A percentile compares a stretch with the other conserved stretches of the same genome.
These are phyloP conservation scores for Saprolegnia diclina DNA, from an alignment of 352 stramenopile genomes.

Conservation along the genomic window DNA sequence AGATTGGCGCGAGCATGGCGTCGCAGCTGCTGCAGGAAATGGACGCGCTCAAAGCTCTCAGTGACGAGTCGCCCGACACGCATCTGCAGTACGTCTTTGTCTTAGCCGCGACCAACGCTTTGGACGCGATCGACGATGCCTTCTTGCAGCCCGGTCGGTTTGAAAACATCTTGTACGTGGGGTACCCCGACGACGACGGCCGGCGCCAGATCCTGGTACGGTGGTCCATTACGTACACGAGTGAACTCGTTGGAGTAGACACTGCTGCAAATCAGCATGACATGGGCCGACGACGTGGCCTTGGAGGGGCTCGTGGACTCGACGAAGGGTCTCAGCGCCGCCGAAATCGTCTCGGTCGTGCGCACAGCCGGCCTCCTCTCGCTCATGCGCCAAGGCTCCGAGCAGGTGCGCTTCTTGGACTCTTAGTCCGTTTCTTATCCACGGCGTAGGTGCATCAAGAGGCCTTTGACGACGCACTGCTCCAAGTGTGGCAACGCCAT, in stretches of 20 bases:
- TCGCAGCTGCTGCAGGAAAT: conserved; percentile 81
- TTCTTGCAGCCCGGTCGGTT: conserved; percentile 82
- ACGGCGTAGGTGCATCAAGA: neutral
- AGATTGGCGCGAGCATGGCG: conserved; percentile 60
- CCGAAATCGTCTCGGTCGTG: conserved; percentile 28
- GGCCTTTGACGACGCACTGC: conserved; percentile 7
- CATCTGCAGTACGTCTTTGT: conserved; percentile 58
- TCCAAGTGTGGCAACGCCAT: conserved; percentile 18
- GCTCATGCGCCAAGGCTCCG: neutral
- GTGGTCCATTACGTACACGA: conserved; percentile 30
- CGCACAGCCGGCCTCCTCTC: conserved; percentile 16
- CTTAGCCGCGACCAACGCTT: conserved; percentile 65
- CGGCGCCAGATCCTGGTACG: conserved; percentile 51
- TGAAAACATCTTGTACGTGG: conserved; percentile 77
- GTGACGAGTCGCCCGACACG: conserved; percentile 25
- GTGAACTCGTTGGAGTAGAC: neutral
- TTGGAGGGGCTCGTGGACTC: conserved; percentile 41
- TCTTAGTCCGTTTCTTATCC: neutral
- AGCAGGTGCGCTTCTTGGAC: neutral
- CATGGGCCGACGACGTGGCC: conserved; percentile 52
- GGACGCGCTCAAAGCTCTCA: conserved; percentile 49
- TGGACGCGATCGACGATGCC: conserved; percentile 69
- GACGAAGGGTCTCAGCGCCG: conserved; percentile 61
- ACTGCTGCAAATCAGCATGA: conserved; percentile 40
- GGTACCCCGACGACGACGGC: conserved; percentile 46